Conservation (phyloP, 495 filamentous ascomycete species). For the Chaetomium cochliodes region DNA sequence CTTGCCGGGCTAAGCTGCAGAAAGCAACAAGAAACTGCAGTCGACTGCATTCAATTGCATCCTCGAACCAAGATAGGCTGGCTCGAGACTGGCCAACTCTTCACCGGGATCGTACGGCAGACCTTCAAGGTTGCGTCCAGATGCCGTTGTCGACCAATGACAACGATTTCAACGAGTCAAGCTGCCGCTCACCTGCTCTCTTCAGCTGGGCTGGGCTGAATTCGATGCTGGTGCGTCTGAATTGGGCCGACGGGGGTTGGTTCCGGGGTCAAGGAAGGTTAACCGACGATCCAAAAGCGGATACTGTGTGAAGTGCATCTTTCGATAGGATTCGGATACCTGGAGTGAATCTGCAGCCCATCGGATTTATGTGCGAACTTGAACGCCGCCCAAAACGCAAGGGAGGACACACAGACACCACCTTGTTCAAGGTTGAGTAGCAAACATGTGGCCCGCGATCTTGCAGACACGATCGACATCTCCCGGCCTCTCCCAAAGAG, state of each 20-base stretch:
- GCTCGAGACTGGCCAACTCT: not conserved
- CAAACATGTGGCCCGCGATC: no score
- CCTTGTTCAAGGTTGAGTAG: not conserved
- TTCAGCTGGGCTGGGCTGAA: not conserved
- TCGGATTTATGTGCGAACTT: not conserved
- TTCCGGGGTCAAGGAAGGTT: not conserved
- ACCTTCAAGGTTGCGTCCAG: not conserved
- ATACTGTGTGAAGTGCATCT: no score
- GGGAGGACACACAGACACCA: not conserved
- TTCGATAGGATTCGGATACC: no score
- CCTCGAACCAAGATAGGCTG: not conserved
- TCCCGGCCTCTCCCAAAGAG: no score
- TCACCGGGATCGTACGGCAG: not conserved
- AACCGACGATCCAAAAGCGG: no score
- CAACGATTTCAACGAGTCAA: not conserved
- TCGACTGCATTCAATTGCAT: no score
- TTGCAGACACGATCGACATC: no score
- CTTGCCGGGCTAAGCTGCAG: not conserved
- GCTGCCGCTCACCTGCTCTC: not conserved
- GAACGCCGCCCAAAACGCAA: no score
- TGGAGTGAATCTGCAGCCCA: not conserved
- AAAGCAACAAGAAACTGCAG: not conserved
- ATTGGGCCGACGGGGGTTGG: not conserved
- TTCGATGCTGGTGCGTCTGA: not conserved
- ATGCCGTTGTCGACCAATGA: not conserved